A percentile compares a stretch with the other conserved stretches of the same genome.
These are phyloP conservation scores for Ensete glaucum DNA, from an alignment of 176 grass and related monocot species.

Conservation along the genomic window DNA sequence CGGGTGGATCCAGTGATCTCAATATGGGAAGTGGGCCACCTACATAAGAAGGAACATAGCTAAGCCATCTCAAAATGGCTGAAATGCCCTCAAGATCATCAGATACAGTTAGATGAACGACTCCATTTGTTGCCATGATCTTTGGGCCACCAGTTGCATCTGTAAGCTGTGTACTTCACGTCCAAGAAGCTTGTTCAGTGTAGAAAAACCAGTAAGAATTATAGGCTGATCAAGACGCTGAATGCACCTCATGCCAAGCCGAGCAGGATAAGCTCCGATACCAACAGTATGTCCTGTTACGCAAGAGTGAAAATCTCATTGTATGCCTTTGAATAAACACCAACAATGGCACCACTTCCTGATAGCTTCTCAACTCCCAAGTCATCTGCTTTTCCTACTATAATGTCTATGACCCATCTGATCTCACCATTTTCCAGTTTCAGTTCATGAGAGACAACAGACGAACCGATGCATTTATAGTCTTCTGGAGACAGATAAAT, in stretches of 20 bases:
- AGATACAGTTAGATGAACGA: slow-evolving; percentile 82
- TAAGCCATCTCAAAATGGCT: slow-evolving; percentile 91
- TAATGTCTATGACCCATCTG: slow-evolving; percentile 89
- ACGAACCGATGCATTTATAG: slow-evolving; percentile 53
- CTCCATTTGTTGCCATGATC: slow-evolving; percentile 99
- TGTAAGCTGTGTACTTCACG: slow-evolving; percentile 98
- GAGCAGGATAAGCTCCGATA: slow-evolving; percentile 94
- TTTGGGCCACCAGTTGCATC: slow-evolving; percentile 97
- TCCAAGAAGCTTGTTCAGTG: slow-evolving; percentile 93
- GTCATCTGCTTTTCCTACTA: slow-evolving; percentile 87
- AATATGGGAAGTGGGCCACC: slow-evolving; percentile 88
- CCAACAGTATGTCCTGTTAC: slow-evolving; percentile 88
- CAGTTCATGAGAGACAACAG: slow-evolving; percentile 82
- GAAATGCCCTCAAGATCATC: slow-evolving; percentile 98
- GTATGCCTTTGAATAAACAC: slow-evolving; percentile 88
- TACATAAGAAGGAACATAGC: slow-evolving; percentile 83
- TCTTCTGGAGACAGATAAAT: slow-evolving; percentile 86
- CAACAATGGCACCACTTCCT: slow-evolving; percentile 92
- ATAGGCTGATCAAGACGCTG: slow-evolving; percentile 95
- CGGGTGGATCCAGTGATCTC: slow-evolving; percentile 72
- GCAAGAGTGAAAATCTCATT: slow-evolving; percentile 92
- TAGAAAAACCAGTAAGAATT: slow-evolving; percentile 82
- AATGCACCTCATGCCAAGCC: slow-evolving; percentile 95
- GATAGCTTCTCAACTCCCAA: slow-evolving; percentile 88
- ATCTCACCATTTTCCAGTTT: slow-evolving; percentile 77